These are phyloP conservation scores for Podila horticola DNA, from an alignment of 192 early-diverging fungal genomes.

Conservation along the genomic window DNA sequence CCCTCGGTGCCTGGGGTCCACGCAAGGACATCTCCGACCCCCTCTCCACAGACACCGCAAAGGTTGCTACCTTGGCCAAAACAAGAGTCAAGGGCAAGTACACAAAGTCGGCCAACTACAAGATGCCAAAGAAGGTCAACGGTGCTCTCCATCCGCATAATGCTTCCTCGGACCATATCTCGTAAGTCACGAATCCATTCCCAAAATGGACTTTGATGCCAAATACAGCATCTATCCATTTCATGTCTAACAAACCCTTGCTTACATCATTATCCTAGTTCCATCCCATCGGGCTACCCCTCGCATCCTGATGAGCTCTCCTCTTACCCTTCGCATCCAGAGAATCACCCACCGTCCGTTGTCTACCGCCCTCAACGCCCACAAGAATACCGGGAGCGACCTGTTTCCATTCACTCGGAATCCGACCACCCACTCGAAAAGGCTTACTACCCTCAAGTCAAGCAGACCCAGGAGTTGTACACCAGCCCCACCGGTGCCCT, in stretches of 20 bases:
- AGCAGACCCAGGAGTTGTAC: conserved; percentile 43
- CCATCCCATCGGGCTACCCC: too few species aligned
- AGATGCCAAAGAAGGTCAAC: conserved; percentile 29
- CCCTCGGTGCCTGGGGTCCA: conserved; percentile 36
- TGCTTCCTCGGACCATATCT: background rate
- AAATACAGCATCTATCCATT: background rate
- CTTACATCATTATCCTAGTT: background rate
- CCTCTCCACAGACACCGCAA: conserved; percentile 4
- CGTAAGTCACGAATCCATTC: background rate
- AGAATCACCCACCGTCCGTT: conserved; percentile 17
- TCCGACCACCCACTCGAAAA: conserved; percentile 20
- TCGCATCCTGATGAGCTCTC: too few species aligned
- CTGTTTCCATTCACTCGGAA: conserved; percentile 45
- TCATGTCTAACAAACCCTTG: background rate
- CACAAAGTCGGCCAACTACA: conserved; percentile 46
- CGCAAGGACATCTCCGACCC: conserved; percentile 26
- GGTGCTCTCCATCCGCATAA: background rate
- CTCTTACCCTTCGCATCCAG: conserved; percentile 15
- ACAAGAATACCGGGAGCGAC: conserved; percentile 24
- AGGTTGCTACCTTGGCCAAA: conserved; percentile 17
- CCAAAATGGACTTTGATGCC: too few species aligned
- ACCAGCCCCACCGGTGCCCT: conserved; percentile 18
- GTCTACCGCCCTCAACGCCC: conserved; percentile 14
- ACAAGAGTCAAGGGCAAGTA: conserved; percentile 34
- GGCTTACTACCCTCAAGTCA: conserved; percentile 25